A percentile compares a stretch with the other conserved stretches of the same genome.
Conservation (phyloP, 495 filamentous ascomycete genomes). For the Penicillium lividum region DNA sequence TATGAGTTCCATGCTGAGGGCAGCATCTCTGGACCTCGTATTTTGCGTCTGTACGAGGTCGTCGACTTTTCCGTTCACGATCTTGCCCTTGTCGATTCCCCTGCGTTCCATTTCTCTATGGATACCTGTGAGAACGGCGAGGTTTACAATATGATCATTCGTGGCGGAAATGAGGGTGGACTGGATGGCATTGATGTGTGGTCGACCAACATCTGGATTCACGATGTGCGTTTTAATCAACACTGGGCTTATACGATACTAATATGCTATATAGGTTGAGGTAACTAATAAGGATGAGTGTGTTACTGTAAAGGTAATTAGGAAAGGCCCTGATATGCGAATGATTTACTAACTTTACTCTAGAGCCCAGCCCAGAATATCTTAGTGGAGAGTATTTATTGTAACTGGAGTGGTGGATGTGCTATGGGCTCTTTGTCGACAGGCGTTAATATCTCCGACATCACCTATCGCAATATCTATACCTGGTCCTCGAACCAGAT, state of each 20-base stretch:
- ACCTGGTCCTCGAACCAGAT: slow-evolving; percentile 58
- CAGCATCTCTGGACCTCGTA: slow-evolving; percentile 30
- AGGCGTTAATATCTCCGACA: slow-evolving; percentile 43
- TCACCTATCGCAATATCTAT: slow-evolving; percentile 54
- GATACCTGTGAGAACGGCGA: slow-evolving; percentile 51
- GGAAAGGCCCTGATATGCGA: not conserved
- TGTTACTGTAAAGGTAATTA: slow-evolving; percentile 49
- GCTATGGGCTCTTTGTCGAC: slow-evolving; percentile 51
- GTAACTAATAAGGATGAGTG: slow-evolving; percentile 60
- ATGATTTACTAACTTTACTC: not conserved
- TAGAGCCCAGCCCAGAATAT: slow-evolving; percentile 49
- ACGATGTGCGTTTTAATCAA: slow-evolving; percentile 38
- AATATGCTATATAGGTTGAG: slow-evolving; percentile 40
- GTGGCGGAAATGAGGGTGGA: slow-evolving; percentile 49
- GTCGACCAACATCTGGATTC: slow-evolving; percentile 53
- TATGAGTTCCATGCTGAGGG: slow-evolving; percentile 41
- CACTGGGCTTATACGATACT: not conserved
- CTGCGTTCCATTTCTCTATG: slow-evolving; percentile 50
- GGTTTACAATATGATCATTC: slow-evolving; percentile 56
- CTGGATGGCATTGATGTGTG: slow-evolving; percentile 54
- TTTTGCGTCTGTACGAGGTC: slow-evolving; percentile 43
- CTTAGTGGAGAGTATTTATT: slow-evolving; percentile 57
- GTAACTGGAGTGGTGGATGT: slow-evolving; percentile 58
- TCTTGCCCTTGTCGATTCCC: slow-evolving; percentile 52
- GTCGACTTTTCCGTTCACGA: slow-evolving; percentile 53